These are phyloP conservation scores for Sugiyamaella castrensis DNA, from an alignment of 1,139 yeast genomes.

Conservation along the genomic window DNA sequence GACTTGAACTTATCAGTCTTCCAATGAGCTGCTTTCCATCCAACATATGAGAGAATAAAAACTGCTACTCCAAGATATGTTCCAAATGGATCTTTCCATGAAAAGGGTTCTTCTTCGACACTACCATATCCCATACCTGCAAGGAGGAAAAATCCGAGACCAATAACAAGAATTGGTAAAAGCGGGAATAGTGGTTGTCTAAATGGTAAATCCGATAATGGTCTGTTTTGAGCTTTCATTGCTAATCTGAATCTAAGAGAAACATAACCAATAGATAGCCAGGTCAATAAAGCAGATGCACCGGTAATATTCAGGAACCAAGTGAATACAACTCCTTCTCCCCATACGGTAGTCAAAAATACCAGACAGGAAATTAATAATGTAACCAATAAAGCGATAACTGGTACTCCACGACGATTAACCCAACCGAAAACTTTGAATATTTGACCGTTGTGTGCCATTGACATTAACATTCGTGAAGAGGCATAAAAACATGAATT, in stretches of 20 bases:
- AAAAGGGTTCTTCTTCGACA: constrained; percentile 44
- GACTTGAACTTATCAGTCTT: constrained; percentile 25
- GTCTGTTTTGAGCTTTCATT: constrained; percentile 46
- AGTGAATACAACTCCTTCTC: constrained; percentile 47
- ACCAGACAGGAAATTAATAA: constrained; percentile 49
- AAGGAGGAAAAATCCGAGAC: constrained; percentile 28
- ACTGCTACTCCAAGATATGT: constrained; percentile 30
- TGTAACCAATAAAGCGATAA: constrained; percentile 46
- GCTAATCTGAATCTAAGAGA: constrained; percentile 53
- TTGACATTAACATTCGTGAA: constrained; percentile 53
- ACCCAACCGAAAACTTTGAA: constrained; percentile 48
- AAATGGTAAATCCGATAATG: constrained; percentile 47
- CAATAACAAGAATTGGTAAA: constrained; percentile 37
- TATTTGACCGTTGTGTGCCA: constrained; percentile 51
- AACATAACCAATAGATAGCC: constrained; percentile 50
- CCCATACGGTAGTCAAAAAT: constrained; percentile 34
- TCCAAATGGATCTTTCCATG: constrained; percentile 30
- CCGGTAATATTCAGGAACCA: constrained; percentile 57
- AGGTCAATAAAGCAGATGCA: constrained; percentile 52
- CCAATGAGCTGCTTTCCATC: constrained; percentile 32
- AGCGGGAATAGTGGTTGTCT: constrained; percentile 45
- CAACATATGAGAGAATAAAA: constrained; percentile 24
- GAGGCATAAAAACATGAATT: constrained; percentile 57
- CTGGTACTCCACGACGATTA: constrained; percentile 53
- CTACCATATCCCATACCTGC: constrained; percentile 40